These are phyloP conservation scores for Sordariomycetes sp. DNA, from an alignment of 2,329 filamentous ascomycete genomes.

Conservation along the genomic window DNA sequence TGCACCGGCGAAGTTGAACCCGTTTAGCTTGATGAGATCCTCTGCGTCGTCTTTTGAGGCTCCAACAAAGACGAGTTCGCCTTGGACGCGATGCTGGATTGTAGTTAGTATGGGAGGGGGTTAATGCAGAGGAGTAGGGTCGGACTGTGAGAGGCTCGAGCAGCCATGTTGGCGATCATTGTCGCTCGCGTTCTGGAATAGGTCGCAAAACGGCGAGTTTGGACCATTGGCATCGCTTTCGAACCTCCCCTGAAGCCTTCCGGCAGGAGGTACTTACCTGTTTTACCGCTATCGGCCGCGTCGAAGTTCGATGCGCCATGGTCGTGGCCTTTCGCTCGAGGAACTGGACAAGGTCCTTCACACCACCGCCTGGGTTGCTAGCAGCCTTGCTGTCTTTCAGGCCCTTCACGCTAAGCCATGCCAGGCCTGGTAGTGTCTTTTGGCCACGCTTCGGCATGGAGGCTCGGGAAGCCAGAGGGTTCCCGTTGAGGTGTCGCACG, in stretches of 20 bases:
- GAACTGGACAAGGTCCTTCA: slow-evolving; percentile 54
- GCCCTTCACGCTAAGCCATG: slow-evolving; percentile 42
- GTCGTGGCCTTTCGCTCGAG: slow-evolving; percentile 59
- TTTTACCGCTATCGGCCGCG: slow-evolving; percentile 52
- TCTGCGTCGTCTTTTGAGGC: slow-evolving; percentile 54
- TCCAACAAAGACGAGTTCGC: slow-evolving; percentile 59
- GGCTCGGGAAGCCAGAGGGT: slow-evolving; percentile 22
- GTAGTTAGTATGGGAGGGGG: slow-evolving; percentile 51
- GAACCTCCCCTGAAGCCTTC: slow-evolving; percentile 4
- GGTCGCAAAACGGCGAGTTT: slow-evolving; percentile 2
- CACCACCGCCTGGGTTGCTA: slow-evolving; percentile 54
- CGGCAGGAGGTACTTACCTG: slow-evolving; percentile 54
- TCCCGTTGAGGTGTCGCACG: slow-evolving; percentile 28
- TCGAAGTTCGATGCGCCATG: slow-evolving; percentile 29
- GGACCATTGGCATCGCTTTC: slow-evolving; percentile 5
- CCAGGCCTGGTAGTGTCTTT: slow-evolving; percentile 6
- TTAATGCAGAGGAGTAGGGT: not conserved
- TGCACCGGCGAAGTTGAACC: slow-evolving; percentile 57
- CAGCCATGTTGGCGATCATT: slow-evolving; percentile 24
- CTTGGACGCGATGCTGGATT: slow-evolving; percentile 46
- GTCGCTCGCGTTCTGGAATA: slow-evolving; percentile 21
- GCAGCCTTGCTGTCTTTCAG: slow-evolving; percentile 60
- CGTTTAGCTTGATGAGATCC: slow-evolving; percentile 57
- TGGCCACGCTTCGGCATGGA: slow-evolving; percentile 12
- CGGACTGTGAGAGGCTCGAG: slow-evolving; percentile 16